A percentile compares a stretch with the other conserved stretches of the same genome.
Conservation (phyloP, 352 stramenopile species). For the Thalassiosira hispida region DNA sequence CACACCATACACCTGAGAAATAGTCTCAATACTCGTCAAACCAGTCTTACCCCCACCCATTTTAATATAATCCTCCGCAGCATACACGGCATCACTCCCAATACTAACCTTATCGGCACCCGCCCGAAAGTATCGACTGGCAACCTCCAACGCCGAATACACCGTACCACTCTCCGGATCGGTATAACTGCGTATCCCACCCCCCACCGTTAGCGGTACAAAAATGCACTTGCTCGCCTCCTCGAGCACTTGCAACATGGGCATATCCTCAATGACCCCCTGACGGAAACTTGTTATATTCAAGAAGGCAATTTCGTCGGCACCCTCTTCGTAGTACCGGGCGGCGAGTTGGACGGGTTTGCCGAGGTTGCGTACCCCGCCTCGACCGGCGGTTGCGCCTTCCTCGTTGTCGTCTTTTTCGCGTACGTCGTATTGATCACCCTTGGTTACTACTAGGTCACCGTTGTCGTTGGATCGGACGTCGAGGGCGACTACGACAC, state of each 20-base stretch:
- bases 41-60: conserved; percentile 84
- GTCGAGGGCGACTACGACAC: conserved; percentile 96
- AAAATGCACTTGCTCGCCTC: conserved; percentile 95
- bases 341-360: conserved; percentile 94
- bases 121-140: conserved; percentile 95
- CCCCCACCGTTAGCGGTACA: conserved; percentile 96
- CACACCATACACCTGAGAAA: conserved; percentile 94
- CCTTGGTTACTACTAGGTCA: conserved; percentile 98
- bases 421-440: conserved; percentile 98
- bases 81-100: conserved; percentile 95
- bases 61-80: conserved; percentile 90
- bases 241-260: conserved; percentile 96
- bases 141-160: conserved; percentile 94
- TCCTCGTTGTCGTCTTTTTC: conserved; percentile 84
- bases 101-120: conserved; percentile 97
- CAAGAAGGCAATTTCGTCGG: conserved; percentile 97
- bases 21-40: conserved; percentile 94
- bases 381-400: conserved; percentile 68
- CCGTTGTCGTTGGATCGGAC: conserved; percentile 95
- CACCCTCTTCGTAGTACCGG: conserved; percentile 95
- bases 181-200: conserved; percentile 96
- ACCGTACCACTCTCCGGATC: conserved; percentile 88
- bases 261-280: conserved; percentile 94
- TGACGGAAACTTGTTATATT: conserved; percentile 99
- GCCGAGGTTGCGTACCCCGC: conserved; percentile 96